A percentile compares a stretch with the other conserved stretches of the same genome.
These are phyloP conservation scores for Alternaria sp. DNA, from an alignment of 2,329 filamentous ascomycete genomes.

Conservation along the genomic window DNA sequence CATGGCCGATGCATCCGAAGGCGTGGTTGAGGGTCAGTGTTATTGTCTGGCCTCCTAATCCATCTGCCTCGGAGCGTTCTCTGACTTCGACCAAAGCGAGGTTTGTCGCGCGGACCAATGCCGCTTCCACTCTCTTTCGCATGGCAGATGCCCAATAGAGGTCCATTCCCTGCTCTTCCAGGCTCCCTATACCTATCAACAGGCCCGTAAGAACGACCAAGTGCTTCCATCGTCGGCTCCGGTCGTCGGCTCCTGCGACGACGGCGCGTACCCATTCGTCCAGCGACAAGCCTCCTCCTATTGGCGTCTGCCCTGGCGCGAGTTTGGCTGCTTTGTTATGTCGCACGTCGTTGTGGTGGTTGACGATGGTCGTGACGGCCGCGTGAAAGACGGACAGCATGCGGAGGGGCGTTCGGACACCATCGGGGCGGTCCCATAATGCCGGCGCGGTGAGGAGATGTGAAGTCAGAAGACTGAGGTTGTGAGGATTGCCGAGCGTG, in stretches of 20 bases:
- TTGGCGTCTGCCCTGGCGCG: slow-evolving; percentile 40
- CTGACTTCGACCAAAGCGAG: slow-evolving; percentile 71
- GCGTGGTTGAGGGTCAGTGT: slow-evolving; percentile 78
- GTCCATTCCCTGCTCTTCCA: slow-evolving; percentile 59
- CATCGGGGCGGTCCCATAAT: slow-evolving; percentile 71
- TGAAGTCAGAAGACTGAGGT: slow-evolving; percentile 75
- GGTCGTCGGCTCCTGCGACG: slow-evolving; percentile 67
- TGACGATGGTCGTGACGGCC: slow-evolving; percentile 65
- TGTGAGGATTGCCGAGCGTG: slow-evolving; percentile 76
- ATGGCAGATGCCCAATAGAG: slow-evolving; percentile 68
- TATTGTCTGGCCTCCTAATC: slow-evolving; percentile 60
- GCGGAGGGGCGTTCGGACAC: slow-evolving; percentile 69
- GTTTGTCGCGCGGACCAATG: slow-evolving; percentile 77
- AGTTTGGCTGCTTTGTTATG: slow-evolving; percentile 36
- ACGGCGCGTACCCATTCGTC: slow-evolving; percentile 68
- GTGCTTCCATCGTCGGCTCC: slow-evolving; percentile 79
- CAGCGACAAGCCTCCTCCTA: slow-evolving; percentile 58
- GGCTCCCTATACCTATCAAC: slow-evolving; percentile 72
- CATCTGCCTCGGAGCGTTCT: slow-evolving; percentile 60
- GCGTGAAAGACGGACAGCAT: slow-evolving; percentile 77
- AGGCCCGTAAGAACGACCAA: slow-evolving; percentile 81
- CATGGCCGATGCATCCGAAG: slow-evolving; percentile 74
- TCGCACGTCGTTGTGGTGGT: slow-evolving; percentile 54
- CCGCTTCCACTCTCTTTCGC: slow-evolving; percentile 73
- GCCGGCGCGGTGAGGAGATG: slow-evolving; percentile 76